phyloP scores from a whole-genome alignment of 2,329 filamentous ascomycete genomes.

The Dothistroma septosporum region DNA sequence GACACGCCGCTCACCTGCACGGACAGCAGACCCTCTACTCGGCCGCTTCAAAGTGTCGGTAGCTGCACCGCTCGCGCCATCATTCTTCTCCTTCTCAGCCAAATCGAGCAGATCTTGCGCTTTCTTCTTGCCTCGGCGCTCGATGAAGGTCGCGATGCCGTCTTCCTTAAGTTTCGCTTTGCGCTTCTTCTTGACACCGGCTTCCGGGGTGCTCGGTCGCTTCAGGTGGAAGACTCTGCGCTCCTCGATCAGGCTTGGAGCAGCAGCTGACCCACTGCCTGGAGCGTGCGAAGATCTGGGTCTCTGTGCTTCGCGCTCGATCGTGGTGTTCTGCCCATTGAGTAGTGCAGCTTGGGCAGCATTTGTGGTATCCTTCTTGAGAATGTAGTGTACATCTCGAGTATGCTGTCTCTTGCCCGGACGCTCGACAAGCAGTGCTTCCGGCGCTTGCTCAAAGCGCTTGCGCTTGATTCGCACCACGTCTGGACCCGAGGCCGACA shows the following conservation, averaged over 20 bases:
- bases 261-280: conserved; percentile 16
- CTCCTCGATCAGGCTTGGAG: conserved; percentile 8
- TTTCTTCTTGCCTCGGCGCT: conserved; percentile 20
- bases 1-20: not conserved
- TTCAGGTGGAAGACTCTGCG: conserved; percentile 25
- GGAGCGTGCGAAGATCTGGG: conserved; percentile 10
- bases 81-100: conserved; percentile 8
- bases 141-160: conserved; percentile 28
- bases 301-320: not conserved
- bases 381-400: conserved; percentile 19
- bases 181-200: conserved; percentile 13
- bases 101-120: conserved; percentile 11
- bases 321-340: conserved; percentile 6
- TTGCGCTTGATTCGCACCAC: conserved; percentile 30
- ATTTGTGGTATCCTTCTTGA: conserved; percentile 13
- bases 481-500: conserved; percentile 22
- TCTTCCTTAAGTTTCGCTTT: conserved; percentile 17
- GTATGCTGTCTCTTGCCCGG: conserved; percentile 24
- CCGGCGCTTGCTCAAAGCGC: conserved; percentile 26
- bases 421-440: conserved; percentile 27
- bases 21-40: conserved; percentile 21
- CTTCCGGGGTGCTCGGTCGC: conserved; percentile 16
- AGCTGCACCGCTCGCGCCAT: not conserved
- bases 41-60: conserved; percentile 22
- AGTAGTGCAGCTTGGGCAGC: conserved; percentile 9